Percentiles rank a stretch among this genome's conserved stretches.
These are phyloP conservation scores for Trifolium dubium DNA, from an alignment of 306 rosid genomes.

Conservation along the genomic window DNA sequence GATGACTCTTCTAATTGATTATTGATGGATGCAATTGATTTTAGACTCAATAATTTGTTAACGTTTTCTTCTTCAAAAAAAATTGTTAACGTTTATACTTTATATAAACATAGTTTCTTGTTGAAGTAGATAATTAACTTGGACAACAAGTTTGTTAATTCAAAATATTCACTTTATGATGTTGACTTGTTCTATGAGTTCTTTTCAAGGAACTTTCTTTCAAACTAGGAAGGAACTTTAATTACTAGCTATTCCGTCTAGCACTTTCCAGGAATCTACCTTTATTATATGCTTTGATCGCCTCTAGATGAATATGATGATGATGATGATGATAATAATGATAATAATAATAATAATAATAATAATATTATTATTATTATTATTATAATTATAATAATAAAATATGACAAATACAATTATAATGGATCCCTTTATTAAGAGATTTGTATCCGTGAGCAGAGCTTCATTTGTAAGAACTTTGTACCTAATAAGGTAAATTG, in stretches of 20 bases:
- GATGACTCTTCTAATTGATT: not conserved
- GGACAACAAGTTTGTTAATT: slow-evolving; percentile 30
- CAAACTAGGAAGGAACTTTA: not conserved
- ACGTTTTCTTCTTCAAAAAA: too few relatives aligned
- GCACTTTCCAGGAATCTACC: slow-evolving; percentile 21
- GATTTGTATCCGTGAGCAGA: too few relatives aligned
- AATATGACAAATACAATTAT: too few relatives aligned
- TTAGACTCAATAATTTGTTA: too few relatives aligned
- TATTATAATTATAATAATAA: too few relatives aligned
- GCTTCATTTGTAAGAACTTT: too few relatives aligned
- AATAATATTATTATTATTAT: too few relatives aligned
- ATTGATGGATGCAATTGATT: slow-evolving; percentile 6
- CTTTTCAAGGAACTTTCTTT: not conserved
- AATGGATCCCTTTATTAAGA: too few relatives aligned
- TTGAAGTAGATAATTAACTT: slow-evolving; percentile 18
- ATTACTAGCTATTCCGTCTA: not conserved
- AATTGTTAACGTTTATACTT: not conserved
- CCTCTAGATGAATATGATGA: too few relatives aligned
- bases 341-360: too few relatives aligned
- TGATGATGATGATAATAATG: too few relatives aligned
- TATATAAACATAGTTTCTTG: slow-evolving; percentile 27
- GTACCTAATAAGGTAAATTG: too few relatives aligned
- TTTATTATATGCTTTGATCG: not conserved
- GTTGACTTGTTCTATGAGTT: not conserved
- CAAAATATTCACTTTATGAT: slow-evolving; percentile 26